Base-by-base conservation (phyloP, 139 green algal species). In the Chlorella sp. region DNA sequence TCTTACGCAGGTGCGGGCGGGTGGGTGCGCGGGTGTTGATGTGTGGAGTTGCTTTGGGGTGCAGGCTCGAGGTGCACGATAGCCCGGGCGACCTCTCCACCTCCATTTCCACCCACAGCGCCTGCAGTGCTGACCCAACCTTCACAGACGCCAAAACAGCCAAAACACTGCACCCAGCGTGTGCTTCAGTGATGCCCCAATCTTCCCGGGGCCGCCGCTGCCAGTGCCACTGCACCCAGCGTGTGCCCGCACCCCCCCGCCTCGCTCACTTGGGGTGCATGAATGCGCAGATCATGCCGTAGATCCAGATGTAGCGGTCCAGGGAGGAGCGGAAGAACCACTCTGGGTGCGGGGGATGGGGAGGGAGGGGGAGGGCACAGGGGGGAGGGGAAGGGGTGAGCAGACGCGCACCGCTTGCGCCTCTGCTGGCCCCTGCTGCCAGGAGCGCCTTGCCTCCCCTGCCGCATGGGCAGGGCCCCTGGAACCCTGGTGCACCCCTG, bases 261-360 rank as follows among this genome's bases (percentile, higher is more conserved):
- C 1, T 11, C 7, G 86, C 83, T 57, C 82, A 95, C 88, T 53
- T 91, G 64, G 81, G 97, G 91, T 99, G 97, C 34, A 97, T 57
- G 84, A 94, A 97, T 15, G 96, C 97, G 77, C 96, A 99, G 4
- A 98, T 39, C 97, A 99, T 99, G 91, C 97, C 97, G 75, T 97
- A 96, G 82, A 99, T 98, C 97, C 97, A 99, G 37, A 99, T 91
- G 91, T 98, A 99, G 66, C 97, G 92, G 91, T 99, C 97, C 73
- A 99, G 93, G 21, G 91, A 94, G 5, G 96, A 98, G 73, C 97
- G 95, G 94, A 99, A 99, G 88, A 95, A 96, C 96, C 96, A 98
- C 90, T 98, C 96, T 97, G 94, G 78, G 22, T 21, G 48, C 73
- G n/a, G 16, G 16, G 16, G 75, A 28, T 24, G n/a, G 75, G 68